These are phyloP conservation scores for Diaporthe vaccinii DNA, from an alignment of 2,329 filamentous ascomycete genomes.

Conservation along the genomic window DNA sequence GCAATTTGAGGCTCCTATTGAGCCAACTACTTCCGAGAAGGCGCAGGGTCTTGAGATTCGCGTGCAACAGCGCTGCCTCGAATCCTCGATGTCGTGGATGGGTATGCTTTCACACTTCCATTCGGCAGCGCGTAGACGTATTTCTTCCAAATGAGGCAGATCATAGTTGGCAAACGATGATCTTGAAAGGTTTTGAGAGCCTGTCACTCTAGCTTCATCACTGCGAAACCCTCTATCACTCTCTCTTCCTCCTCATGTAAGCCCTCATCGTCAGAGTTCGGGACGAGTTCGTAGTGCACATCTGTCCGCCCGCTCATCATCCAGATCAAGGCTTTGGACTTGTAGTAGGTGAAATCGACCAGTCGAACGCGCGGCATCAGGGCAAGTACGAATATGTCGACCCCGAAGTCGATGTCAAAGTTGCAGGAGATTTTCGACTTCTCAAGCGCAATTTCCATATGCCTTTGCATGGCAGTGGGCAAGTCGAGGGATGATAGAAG, in stretches of 20 bases:
- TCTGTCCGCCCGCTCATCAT: neutral
- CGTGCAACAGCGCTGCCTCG: neutral
- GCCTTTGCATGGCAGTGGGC: neutral
- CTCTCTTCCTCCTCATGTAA: neutral
- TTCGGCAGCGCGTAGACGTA: neutral
- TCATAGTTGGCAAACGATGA: neutral
- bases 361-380: neutral
- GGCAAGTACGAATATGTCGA: neutral
- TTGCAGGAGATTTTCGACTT: neutral
- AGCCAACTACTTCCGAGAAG: neutral
- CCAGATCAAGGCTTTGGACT: neutral
- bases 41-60: neutral
- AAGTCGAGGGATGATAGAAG: neutral
- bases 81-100: neutral
- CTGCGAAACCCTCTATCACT: neutral
- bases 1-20: neutral
- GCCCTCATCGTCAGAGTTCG: neutral
- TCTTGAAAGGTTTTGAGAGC: neutral
- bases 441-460: neutral
- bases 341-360: neutral
- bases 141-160: neutral
- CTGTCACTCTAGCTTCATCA: fast-evolving
- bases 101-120: neutral
- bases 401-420: neutral
- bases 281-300: neutral